phyloP scores from a whole-genome alignment of 2,329 filamentous ascomycete species.

The Biscogniauxia sp. region DNA sequence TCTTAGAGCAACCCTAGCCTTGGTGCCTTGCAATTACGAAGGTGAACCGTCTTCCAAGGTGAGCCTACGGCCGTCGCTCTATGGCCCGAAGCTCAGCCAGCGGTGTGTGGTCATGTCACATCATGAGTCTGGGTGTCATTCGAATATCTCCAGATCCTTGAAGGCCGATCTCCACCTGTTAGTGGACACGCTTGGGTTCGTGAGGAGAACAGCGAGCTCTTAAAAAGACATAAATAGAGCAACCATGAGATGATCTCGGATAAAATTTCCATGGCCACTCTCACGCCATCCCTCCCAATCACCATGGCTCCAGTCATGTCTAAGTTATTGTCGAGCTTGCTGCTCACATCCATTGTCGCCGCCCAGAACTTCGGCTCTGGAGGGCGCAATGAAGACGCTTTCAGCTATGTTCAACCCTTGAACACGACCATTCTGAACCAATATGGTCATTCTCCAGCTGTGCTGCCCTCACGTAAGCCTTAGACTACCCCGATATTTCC shows the following conservation, averaged over 20 bases:
- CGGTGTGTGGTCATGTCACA: background rate
- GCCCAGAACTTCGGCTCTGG: slow-evolving; percentile 28
- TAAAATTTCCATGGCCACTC: background rate
- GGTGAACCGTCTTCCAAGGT: background rate
- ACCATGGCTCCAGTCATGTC: slow-evolving; percentile 6
- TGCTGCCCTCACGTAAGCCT: slow-evolving; percentile 38
- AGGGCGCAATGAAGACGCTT: slow-evolving; percentile 29
- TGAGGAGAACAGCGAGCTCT: background rate
- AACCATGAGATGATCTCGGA: background rate
- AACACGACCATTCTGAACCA: slow-evolving; percentile 41
- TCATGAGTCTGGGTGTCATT: background rate
- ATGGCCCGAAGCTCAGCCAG: background rate
- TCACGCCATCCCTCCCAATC: background rate
- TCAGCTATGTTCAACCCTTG: slow-evolving; percentile 39
- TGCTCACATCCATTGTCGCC: slow-evolving; percentile 27
- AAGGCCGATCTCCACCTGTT: background rate
- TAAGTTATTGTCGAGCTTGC: slow-evolving; percentile 41
- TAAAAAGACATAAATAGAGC: background rate
- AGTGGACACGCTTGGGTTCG: background rate
- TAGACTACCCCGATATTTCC: background rate
- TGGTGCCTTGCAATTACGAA: background rate
- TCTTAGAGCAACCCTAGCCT: background rate
- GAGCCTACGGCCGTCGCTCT: background rate
- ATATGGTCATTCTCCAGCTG: slow-evolving; percentile 38
- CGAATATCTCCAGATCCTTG: background rate